Evolutionary conservation across 495 filamentous ascomycete genomes (phyloP), one percentile per base, ranked within the genome.

Genomic region (Daldinia caldariorum): DNA sequence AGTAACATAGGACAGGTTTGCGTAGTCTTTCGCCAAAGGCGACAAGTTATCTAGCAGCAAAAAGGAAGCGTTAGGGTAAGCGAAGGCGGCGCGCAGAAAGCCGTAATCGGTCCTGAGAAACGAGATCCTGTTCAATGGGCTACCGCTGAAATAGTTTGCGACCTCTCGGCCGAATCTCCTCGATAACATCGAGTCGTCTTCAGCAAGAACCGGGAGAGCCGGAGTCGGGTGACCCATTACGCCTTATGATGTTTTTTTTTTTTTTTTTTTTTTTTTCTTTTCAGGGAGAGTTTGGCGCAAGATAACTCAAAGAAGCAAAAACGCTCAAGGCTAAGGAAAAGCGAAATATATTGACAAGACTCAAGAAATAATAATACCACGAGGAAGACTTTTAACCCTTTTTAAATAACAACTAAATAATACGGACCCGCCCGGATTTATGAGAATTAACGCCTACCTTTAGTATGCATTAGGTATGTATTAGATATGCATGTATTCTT

Each of bases 81-180:
- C 86, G 67, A 94, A 84, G 20, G 93, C 94, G 31, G 84, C 82
- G 53, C 88, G 88, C 18, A 99, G 86, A 78, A 98, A 99, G 4
- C 77, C 73, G 69, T 94, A 88, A 66, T 97, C 90, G 16, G 84
- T 82, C 29, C 95, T 91, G 41, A 98, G 83, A 77, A 98, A 99
- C 1, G 93, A 94, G 2, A 98, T 84, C 5, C 85, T 80, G 73
- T 87, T 87, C 31, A 87, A 69, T 0, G 84, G 83, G 53, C 77
- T 80, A 85, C 94, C 93, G 63, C 92, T 91, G 83, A 97, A 98
- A 86, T 98, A 99, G 82, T 99, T 98, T 70, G 90, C 89, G 12
- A 93, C 88, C 81, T 98, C 95, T 70, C 84, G 89, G 73, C 95
- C 95, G 79, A 97, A 97, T 66, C 91, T 95, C 53, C 89, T 86